phyloP scores from a whole-genome alignment of 1,284 basidiomycete genomes.

The Coriolopsis trogii region DNA sequence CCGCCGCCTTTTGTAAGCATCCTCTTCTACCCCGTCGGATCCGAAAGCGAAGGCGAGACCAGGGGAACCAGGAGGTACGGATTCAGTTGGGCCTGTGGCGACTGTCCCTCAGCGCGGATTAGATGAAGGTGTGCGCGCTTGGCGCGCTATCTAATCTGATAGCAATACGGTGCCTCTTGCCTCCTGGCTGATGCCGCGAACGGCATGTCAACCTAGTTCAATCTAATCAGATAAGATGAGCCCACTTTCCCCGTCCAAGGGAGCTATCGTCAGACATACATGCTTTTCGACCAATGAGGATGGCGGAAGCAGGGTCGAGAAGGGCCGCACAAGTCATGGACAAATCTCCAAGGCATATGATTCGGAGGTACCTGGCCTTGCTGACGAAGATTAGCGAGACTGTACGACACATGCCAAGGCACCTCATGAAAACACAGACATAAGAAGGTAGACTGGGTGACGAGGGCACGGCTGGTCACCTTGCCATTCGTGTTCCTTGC shows the following conservation, averaged over 20 bases:
- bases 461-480: background rate
- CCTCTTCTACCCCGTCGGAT: background rate
- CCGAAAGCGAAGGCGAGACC: background rate
- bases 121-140: background rate
- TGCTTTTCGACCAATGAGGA: background rate
- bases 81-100: background rate
- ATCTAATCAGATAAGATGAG: slow-evolving; percentile 3
- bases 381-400: background rate
- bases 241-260: too few relatives aligned
- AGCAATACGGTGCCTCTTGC: background rate
- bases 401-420: background rate
- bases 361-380: background rate
- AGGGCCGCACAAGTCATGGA: background rate
- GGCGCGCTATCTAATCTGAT: slow-evolving; percentile 2
- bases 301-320: background rate
- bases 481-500: background rate
- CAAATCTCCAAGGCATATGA: background rate
- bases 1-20: background rate
- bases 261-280: background rate
- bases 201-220: background rate
- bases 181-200: background rate
- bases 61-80: background rate
- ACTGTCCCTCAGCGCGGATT: too few relatives aligned
- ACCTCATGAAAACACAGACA: background rate
- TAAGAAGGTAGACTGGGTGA: background rate